Evolutionary conservation across 495 filamentous ascomycete genomes (phyloP).

Genomic region (Penicillium chermesinum): DNA sequence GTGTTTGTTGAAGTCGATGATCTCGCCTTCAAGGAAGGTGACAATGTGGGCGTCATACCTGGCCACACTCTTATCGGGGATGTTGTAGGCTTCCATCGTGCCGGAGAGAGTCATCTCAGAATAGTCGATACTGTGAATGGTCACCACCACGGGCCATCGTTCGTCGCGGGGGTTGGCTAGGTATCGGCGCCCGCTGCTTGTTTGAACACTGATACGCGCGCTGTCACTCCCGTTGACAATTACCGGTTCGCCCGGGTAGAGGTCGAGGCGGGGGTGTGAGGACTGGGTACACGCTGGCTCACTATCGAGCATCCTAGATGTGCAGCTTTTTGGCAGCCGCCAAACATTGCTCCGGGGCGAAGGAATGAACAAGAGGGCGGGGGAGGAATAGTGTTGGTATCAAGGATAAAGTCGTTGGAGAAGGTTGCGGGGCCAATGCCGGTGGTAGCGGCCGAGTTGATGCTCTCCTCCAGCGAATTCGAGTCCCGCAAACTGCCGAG

Average conservation of each 20-base stretch:
- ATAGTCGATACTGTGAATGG: constrained; percentile 63
- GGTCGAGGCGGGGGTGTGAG: too few relatives aligned
- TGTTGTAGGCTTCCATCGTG: constrained; percentile 76
- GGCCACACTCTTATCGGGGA: constrained; percentile 53
- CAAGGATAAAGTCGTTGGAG: constrained; percentile 56
- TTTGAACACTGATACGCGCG: constrained; percentile 30
- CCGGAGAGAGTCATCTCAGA: constrained; percentile 60
- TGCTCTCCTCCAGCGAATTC: constrained; percentile 50
- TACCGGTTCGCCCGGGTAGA: constrained; percentile 32
- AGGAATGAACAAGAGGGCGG: constrained; percentile 62
- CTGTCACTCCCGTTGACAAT: constrained; percentile 38
- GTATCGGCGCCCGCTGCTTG: constrained; percentile 34
- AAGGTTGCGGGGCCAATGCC: constrained; percentile 40
- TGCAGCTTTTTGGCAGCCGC: constrained; percentile 53
- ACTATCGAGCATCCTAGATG: constrained; percentile 26
- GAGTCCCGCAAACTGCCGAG: constrained; percentile 56
- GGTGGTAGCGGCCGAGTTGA: constrained; percentile 46
- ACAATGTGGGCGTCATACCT: constrained; percentile 59
- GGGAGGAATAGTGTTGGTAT: constrained; percentile 49
- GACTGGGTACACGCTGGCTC: constrained; percentile 25
- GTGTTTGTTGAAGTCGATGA: constrained; percentile 67
- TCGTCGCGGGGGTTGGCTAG: constrained; percentile 46
- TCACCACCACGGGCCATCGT: constrained; percentile 69
- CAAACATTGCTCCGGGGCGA: constrained; percentile 57
- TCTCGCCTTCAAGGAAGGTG: constrained; percentile 72